A percentile compares a stretch with the other conserved stretches of the same genome.
Evolutionary conservation across 1,139 yeast species (phyloP).

Genomic region (Candida neerlandica): DNA sequence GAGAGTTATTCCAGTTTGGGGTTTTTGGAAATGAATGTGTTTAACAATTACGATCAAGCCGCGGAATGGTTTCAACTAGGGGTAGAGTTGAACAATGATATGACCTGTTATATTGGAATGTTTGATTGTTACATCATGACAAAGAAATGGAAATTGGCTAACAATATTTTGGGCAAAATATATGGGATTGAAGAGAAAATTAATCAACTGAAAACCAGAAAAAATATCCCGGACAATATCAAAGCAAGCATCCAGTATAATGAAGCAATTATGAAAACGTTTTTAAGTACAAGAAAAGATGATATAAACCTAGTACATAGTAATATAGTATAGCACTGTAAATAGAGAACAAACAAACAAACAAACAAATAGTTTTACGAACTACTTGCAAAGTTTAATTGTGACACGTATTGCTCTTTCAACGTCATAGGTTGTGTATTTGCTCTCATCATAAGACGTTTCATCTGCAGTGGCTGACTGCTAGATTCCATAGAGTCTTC

Average conservation of each 20-base stretch:
- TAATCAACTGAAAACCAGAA: constrained; percentile 8
- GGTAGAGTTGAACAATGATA: constrained; percentile 57
- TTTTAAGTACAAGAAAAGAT: constrained; percentile 32
- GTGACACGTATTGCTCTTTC: constrained; percentile 35
- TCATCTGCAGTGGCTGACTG: constrained; percentile 5
- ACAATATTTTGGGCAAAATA: constrained; percentile 28
- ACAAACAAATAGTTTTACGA: background rate
- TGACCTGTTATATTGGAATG: constrained; percentile 71
- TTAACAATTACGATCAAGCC: constrained; percentile 56
- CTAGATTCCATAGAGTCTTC: constrained; percentile 2
- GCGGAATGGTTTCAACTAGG: constrained; percentile 87
- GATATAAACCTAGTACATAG: constrained; percentile 17
- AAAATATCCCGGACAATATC: constrained; percentile 27
- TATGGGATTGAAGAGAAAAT: constrained; percentile 25
- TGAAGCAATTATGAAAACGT: constrained; percentile 29
- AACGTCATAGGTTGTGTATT: constrained; percentile 39
- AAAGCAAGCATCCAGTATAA: constrained; percentile 27
- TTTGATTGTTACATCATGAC: constrained; percentile 56
- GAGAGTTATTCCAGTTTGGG: constrained; percentile 81
- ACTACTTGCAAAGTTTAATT: constrained; percentile 18
- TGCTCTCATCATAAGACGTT: constrained; percentile 19
- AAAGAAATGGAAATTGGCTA: constrained; percentile 31
- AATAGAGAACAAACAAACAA: background rate
- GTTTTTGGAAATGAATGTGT: constrained; percentile 71
- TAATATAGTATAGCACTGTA: constrained; percentile 1